Percentiles rank a stretch among this genome's conserved stretches.
Conservation (phyloP, 108 stramenopile species). For the Phaeodactylum tricornutum region DNA sequence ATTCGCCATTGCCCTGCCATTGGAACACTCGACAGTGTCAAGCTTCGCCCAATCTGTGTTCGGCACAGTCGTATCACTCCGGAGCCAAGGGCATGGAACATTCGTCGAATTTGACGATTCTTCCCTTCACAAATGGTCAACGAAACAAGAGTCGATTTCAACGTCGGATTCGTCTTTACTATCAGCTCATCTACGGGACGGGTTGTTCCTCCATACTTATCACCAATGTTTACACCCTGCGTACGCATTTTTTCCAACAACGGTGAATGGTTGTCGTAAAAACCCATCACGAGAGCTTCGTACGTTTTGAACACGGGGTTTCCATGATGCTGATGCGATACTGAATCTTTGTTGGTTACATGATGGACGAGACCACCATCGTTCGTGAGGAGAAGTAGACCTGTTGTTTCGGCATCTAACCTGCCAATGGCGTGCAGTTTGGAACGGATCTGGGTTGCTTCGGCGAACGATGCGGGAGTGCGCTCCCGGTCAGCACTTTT, state of each 20-base stretch:
- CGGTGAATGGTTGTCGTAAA: constrained; percentile 18
- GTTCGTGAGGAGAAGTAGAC: constrained; percentile 52
- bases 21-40: constrained; percentile 16
- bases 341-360: constrained; percentile 45
- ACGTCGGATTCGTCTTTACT: constrained; percentile 39
- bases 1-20: constrained; percentile 49
- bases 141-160: constrained; percentile 40
- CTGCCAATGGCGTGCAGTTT: constrained; percentile 58
- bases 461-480: no score
- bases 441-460: no score
- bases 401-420: constrained; percentile 63
- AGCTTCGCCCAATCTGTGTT: constrained; percentile 22
- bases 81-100: constrained; percentile 62
- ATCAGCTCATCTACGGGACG: constrained; percentile 28
- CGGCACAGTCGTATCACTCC: constrained; percentile 60
- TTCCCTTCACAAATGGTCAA: constrained; percentile 54
- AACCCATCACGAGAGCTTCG: constrained; percentile 57
- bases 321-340: constrained; percentile 1
- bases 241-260: constrained; percentile 9
- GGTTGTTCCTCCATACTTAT: constrained; percentile 45
- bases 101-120: constrained; percentile 60
- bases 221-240: constrained; percentile 41
- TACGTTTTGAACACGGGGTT: constrained; percentile 36
- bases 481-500: no score
- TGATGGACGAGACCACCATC: constrained; percentile 61